These are phyloP conservation scores for Amphicarpaea edgeworthii DNA, from an alignment of 306 rosid species.

Conservation along the genomic window DNA sequence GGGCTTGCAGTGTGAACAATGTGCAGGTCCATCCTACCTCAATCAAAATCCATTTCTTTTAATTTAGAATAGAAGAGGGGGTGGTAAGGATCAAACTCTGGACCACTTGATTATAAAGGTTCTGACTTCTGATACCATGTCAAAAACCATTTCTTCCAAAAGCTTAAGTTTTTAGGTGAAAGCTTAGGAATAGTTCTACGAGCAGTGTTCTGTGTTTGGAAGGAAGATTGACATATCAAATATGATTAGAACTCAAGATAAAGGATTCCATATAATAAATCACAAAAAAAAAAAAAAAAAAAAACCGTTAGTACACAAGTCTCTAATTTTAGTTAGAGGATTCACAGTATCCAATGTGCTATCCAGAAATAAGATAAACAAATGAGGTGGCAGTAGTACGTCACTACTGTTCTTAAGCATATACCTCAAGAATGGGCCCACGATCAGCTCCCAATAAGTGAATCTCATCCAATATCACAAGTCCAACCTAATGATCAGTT, in stretches of 20 bases:
- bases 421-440: constrained; percentile 99
- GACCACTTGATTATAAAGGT: not conserved
- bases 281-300: not conserved
- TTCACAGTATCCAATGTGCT: not conserved
- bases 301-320: not conserved
- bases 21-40: not conserved
- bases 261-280: not conserved
- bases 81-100: not conserved
- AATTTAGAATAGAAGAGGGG: not conserved
- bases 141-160: not conserved
- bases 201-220: not conserved
- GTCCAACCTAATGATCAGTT: constrained; percentile 79
- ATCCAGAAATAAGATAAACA: constrained; percentile 23
- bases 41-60: not conserved
- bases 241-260: not conserved
- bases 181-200: not conserved
- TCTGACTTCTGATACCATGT: not conserved
- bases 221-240: constrained; percentile 6
- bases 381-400: constrained; percentile 33
- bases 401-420: constrained; percentile 31
- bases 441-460: constrained; percentile 99
- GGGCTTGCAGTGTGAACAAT: not conserved
- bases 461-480: constrained; percentile 92
- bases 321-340: not conserved
- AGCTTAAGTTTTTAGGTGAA: not conserved